Conservation (phyloP, 1,139 yeast genomes). For the Nakaseomyces nivariensis region DNA sequence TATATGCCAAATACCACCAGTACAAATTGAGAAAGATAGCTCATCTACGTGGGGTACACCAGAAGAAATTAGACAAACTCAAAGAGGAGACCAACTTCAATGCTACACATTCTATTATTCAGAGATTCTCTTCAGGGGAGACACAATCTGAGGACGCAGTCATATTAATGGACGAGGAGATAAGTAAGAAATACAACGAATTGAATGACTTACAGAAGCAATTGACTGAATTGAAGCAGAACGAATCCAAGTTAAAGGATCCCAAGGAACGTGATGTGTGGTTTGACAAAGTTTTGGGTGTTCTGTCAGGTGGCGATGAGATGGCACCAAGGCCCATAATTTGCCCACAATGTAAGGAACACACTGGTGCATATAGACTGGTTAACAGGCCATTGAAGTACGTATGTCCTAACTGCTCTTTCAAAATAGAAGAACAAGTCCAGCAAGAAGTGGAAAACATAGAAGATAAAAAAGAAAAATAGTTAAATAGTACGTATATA, state of each 20-base stretch:
- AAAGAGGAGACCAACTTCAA: constrained; percentile 72
- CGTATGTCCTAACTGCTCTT: constrained; percentile 67
- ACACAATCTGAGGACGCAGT: constrained; percentile 29
- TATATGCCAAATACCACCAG: constrained; percentile 14
- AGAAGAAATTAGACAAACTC: constrained; percentile 58
- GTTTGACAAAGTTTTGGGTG: constrained; percentile 28
- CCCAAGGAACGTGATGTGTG: constrained; percentile 23
- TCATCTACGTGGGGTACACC: constrained; percentile 42
- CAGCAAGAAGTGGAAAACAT: background rate
- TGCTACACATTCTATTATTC: constrained; percentile 62
- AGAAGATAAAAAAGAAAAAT: background rate
- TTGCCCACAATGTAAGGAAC: constrained; percentile 21
- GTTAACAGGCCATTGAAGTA: constrained; percentile 48
- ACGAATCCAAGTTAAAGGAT: constrained; percentile 12
- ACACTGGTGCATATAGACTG: constrained; percentile 20
- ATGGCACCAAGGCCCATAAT: constrained; percentile 14
- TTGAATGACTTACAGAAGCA: constrained; percentile 33
- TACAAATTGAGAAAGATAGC: constrained; percentile 26
- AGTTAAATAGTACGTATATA: background rate
- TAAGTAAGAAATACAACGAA: constrained; percentile 36
- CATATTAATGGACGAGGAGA: constrained; percentile 31
- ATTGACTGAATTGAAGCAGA: constrained; percentile 19
- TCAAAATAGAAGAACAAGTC: constrained; percentile 6
- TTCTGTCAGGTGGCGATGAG: constrained; percentile 26
- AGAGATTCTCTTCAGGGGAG: constrained; percentile 46